Percentiles rank a stretch among this genome's conserved stretches.
Evolutionary conservation across 305 asterid species (phyloP).

Genomic region (Fraxinus ornus): DNA sequence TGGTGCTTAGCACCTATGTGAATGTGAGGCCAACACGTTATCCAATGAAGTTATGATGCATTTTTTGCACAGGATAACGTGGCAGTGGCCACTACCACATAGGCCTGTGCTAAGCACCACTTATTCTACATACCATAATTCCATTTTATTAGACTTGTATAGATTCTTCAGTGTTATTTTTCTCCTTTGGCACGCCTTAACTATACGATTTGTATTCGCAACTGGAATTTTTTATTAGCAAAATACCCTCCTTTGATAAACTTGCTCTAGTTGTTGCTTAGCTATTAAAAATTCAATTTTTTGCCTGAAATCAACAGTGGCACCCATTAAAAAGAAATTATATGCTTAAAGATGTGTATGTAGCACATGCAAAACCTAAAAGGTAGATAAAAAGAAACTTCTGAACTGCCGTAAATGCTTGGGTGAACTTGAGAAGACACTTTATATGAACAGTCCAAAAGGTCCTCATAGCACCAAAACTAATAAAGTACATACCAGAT

Average conservation of each 20-base stretch:
- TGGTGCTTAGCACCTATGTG: neutral
- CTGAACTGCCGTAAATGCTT: neutral
- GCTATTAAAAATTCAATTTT: constrained; percentile 2
- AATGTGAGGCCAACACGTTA: neutral
- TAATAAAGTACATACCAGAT: neutral
- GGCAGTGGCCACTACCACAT: neutral
- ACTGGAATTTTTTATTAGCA: neutral
- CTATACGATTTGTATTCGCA: neutral
- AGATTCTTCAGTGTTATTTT: neutral
- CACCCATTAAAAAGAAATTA: neutral
- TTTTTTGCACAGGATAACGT: neutral
- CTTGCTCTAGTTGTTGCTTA: neutral
- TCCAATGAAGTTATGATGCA: neutral
- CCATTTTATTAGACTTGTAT: neutral
- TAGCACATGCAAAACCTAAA: neutral
- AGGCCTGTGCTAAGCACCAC: neutral
- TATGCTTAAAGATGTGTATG: neutral
- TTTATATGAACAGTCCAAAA: neutral
- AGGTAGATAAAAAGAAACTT: neutral
- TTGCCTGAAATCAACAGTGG: neutral
- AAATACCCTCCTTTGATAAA: neutral
- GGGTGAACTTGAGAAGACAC: constrained; percentile 3
- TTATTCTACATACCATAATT: no score
- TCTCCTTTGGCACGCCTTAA: constrained; percentile 3
- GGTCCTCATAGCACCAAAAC: neutral